These are phyloP conservation scores for Aureobasidium sp. DNA, from an alignment of 2,329 filamentous ascomycete genomes.

Conservation along the genomic window DNA sequence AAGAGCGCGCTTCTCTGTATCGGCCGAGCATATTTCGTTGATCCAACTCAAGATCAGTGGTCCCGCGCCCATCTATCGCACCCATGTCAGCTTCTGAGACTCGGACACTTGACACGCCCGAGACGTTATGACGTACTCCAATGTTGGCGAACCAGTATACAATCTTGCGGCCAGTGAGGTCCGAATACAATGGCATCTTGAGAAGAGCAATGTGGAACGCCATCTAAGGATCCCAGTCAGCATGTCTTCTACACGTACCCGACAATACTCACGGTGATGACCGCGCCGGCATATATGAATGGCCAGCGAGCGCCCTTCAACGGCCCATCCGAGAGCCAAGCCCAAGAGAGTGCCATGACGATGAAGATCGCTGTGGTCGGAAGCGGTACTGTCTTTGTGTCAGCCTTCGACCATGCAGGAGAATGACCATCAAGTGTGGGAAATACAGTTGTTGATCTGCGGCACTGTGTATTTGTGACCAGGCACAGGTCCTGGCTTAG, in stretches of 20 bases:
- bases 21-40: constrained; percentile 13
- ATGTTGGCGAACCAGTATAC: constrained; percentile 18
- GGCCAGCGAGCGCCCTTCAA: constrained; percentile 19
- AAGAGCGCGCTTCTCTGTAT: constrained; percentile 12
- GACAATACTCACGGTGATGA: neutral
- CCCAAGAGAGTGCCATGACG: constrained; percentile 16
- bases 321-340: constrained; percentile 13
- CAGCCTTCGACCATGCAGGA: neutral
- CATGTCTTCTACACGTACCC: neutral
- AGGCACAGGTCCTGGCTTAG: constrained; percentile 9
- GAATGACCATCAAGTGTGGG: neutral
- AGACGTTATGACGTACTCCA: neutral
- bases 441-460: constrained; percentile 20
- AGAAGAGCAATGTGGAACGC: constrained; percentile 11
- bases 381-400: neutral
- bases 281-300: constrained; percentile 10
- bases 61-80: constrained; percentile 5
- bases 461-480: constrained; percentile 6
- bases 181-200: constrained; percentile 11
- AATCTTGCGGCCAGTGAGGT: constrained; percentile 2
- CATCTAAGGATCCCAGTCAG: constrained; percentile 4
- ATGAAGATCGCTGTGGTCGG: constrained; percentile 10
- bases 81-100: neutral
- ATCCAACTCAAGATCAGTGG: constrained; percentile 16
- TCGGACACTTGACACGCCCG: neutral